Conservation (phyloP, 129 eudicot genomes). For the Tagetes patula region DNA sequence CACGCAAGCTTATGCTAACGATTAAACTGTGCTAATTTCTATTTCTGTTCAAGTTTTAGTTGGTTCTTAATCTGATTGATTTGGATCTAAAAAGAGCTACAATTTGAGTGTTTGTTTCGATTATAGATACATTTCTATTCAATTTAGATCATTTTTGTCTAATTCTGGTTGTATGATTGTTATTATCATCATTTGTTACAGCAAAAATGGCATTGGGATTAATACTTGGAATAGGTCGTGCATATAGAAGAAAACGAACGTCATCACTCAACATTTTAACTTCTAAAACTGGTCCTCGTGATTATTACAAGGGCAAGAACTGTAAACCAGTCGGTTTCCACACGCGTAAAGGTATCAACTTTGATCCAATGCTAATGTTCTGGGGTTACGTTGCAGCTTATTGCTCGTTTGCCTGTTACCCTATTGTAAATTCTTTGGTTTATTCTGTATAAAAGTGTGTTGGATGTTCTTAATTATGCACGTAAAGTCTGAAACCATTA, state of each 20-base stretch:
- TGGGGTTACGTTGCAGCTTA: too few relatives aligned
- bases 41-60: neutral
- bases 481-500: too few relatives aligned
- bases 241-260: slow-evolving; percentile 69
- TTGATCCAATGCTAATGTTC: neutral
- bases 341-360: slow-evolving; percentile 77
- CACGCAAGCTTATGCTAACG: neutral
- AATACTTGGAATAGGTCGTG: slow-evolving; percentile 75
- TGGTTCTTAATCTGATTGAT: neutral
- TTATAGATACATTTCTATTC: neutral
- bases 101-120: too few relatives aligned
- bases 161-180: neutral
- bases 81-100: neutral
- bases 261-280: slow-evolving; percentile 80
- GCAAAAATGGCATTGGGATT: slow-evolving; percentile 70
- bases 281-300: slow-evolving; percentile 67
- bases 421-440: neutral
- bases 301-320: slow-evolving; percentile 87
- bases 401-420: too few relatives aligned
- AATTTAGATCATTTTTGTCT: neutral
- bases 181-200: neutral
- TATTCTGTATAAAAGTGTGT: too few relatives aligned
- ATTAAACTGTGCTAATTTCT: neutral
- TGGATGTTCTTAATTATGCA: too few relatives aligned
- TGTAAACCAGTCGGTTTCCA: slow-evolving; percentile 97